A percentile compares a stretch with the other conserved stretches of the same genome.
Conservation (phyloP, 2,329 filamentous ascomycete genomes). For the Epicoccum nigrum region DNA sequence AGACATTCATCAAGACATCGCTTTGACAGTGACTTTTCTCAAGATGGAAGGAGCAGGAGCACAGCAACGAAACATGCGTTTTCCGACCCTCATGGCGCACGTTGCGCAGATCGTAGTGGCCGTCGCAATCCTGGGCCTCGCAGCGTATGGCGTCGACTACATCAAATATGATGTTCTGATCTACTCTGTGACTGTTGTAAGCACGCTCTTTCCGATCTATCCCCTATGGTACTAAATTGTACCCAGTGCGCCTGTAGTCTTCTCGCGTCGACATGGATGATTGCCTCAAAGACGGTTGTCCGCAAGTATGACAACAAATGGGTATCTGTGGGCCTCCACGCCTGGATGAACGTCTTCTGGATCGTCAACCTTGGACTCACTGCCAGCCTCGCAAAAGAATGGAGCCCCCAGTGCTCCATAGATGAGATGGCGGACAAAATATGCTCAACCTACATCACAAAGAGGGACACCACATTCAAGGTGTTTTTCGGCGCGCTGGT, state of each 20-base stretch:
- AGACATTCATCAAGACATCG: slow-evolving; percentile 6
- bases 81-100: slow-evolving; percentile 29
- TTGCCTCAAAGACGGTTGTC: slow-evolving; percentile 5
- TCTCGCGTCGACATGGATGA: slow-evolving; percentile 39
- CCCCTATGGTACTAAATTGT: neutral
- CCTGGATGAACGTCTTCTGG: slow-evolving; percentile 62
- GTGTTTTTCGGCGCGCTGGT: slow-evolving; percentile 33
- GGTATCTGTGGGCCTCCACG: slow-evolving; percentile 59
- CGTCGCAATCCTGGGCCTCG: slow-evolving; percentile 56
- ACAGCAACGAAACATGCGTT: slow-evolving; percentile 7
- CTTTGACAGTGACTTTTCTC: slow-evolving; percentile 9
- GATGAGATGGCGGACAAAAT: slow-evolving; percentile 17
- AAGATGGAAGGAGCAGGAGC: slow-evolving; percentile 7
- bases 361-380: slow-evolving; percentile 43
- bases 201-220: neutral
- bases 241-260: slow-evolving; percentile 54
- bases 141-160: slow-evolving; percentile 52
- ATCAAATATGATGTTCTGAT: slow-evolving; percentile 52
- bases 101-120: slow-evolving; percentile 48
- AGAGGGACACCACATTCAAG: slow-evolving; percentile 21
- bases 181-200: slow-evolving; percentile 24
- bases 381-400: slow-evolving; percentile 30
- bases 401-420: slow-evolving; percentile 23
- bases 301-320: slow-evolving; percentile 60
- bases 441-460: slow-evolving; percentile 16